Percentiles rank a stretch among this genome's conserved stretches.
Evolutionary conservation across 2,329 filamentous ascomycete genomes (phyloP).

Genomic region (Nothopassalora personata): DNA sequence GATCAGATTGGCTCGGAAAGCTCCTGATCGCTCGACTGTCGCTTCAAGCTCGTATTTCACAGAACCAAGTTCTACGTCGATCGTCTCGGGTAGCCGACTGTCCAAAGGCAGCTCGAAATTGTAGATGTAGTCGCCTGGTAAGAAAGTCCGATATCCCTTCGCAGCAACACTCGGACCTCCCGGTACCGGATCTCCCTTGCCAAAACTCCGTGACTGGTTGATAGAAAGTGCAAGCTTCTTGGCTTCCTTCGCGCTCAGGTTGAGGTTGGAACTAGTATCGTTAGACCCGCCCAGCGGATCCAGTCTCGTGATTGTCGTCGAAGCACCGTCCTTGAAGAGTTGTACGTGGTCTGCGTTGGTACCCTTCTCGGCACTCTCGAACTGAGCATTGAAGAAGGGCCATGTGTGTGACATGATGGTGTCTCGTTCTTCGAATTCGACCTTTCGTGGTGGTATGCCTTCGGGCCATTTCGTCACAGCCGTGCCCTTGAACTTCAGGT

Average conservation of each 20-base stretch:
- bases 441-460: conserved; percentile 80
- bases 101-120: conserved; percentile 82
- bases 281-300: conserved; percentile 28
- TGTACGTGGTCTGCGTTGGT: conserved; percentile 61
- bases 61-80: conserved; percentile 76
- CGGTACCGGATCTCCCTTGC: conserved; percentile 64
- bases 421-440: conserved; percentile 77
- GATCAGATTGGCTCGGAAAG: conserved; percentile 82
- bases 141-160: conserved; percentile 82
- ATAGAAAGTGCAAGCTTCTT: conserved; percentile 72
- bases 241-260: conserved; percentile 44
- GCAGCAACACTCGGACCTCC: conserved; percentile 54
- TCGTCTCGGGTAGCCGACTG: conserved; percentile 73
- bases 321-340: conserved; percentile 42
- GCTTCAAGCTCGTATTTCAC: conserved; percentile 87
- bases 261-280: conserved; percentile 40
- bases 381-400: conserved; percentile 84
- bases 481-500: conserved; percentile 76
- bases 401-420: conserved; percentile 81
- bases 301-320: conserved; percentile 30
- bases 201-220: conserved; percentile 79
- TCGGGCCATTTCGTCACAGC: conserved; percentile 95
- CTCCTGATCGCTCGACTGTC: conserved; percentile 76
- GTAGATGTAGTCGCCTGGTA: conserved; percentile 66
- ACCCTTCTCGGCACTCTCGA: conserved; percentile 53